Evolutionary conservation across 148 eudicot genomes (phyloP), one percentile per base, ranked within the genome.

Genomic region (Persicaria tinctoria): DNA sequence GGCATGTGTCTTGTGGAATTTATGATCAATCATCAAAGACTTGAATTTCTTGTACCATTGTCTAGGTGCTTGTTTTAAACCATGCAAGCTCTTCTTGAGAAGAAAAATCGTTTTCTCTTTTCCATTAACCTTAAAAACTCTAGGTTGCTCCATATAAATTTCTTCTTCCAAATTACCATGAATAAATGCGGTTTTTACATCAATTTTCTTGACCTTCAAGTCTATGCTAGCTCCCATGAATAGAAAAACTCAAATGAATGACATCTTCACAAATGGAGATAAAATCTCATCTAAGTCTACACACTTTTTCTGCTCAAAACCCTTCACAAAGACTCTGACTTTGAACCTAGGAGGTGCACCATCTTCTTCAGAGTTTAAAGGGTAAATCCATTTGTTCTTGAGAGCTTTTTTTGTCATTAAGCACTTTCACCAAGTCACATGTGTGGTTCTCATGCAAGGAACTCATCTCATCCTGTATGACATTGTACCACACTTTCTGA

Each of bases 41-140:
- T 76, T 51, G 53, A 51, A 76, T 11, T 76, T 76, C 62, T 23
- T 41, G 18, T 69, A 68, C 68, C 74, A 70, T 20, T 76, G 66
- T 46, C 68, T 13, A 11, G 73, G 62, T 2, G 78, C 55, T 51
- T 51, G 17, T 13, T 51, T 11, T n/a, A 51, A 11, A n/a, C 27
- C 55, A 51, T 51, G 14, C 55, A 51, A 11, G 55, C 2, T 51
- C 16, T 51, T 51, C 5, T n/a, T 11, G 3, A 51, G 3, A 3
- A 14, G 16, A 13, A 2, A 12, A 1, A 51, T 4, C 3, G 14
- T 14, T 5, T 51, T 51, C 16, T 51, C 55, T 2, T 11, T 51
- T 51, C n/a, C 55, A 3, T 51, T 51, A 17, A 51, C 14, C 16
- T 51, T n/a, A 51, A 51, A 51, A 51, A 14, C 55, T 3, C 14